These are phyloP conservation scores for Podaxis sp. DNA, from an alignment of 768 basidiomycete genomes.

Conservation along the genomic window DNA sequence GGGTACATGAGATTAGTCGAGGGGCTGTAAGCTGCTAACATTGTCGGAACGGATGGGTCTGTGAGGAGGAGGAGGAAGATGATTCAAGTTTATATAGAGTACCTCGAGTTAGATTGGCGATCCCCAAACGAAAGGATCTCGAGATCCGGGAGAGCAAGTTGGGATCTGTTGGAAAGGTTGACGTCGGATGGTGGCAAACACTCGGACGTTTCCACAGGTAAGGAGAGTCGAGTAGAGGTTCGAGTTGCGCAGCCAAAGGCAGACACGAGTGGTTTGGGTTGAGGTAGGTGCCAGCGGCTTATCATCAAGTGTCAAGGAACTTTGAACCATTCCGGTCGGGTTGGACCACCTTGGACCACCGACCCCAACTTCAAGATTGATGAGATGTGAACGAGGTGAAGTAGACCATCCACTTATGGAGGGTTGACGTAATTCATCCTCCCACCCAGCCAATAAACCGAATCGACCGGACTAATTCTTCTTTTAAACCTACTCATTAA, in stretches of 20 bases:
- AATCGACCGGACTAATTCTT: neutral
- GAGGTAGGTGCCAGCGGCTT: constrained; percentile 1
- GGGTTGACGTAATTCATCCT: constrained; percentile 6
- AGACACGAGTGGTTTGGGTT: constrained; percentile 8
- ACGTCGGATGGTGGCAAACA: constrained; percentile 1
- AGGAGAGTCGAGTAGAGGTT: constrained; percentile 8
- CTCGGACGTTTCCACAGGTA: constrained; percentile 6
- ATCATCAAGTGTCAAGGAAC: neutral
- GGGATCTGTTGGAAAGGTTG: constrained; percentile 3
- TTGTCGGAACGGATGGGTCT: constrained; percentile 4
- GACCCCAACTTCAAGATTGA: constrained; percentile 3
- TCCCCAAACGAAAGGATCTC: constrained; percentile 1
- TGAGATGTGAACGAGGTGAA: neutral
- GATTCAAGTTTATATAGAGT: constrained; percentile 7
- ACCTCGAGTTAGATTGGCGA: constrained; percentile 9
- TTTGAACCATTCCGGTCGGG: constrained; percentile 3
- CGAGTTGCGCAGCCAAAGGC: constrained; percentile 4
- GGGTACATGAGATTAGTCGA: constrained; percentile 4
- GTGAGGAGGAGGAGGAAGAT: constrained; percentile 1
- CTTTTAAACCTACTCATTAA: neutral
- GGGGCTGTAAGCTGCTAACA: constrained; percentile 7
- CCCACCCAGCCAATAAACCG: neutral
- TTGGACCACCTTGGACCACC: neutral
- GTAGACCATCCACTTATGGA: constrained; percentile 2
- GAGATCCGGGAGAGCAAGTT: constrained; percentile 8